Conservation (phyloP, 75 land plant species). For the Selaginella tamariscina region DNA sequence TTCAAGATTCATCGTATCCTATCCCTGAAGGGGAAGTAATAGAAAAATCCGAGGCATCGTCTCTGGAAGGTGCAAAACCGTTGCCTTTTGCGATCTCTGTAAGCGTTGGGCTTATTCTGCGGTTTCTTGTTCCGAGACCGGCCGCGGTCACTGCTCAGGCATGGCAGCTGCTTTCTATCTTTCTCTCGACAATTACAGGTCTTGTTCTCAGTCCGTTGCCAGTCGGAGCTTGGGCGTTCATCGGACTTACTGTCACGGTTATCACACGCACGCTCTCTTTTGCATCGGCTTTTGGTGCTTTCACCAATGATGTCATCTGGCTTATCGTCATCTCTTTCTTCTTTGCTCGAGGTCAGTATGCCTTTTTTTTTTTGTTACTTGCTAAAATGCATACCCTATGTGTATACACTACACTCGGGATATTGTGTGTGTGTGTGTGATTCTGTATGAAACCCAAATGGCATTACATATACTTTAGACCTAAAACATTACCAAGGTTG, state of each 20-base stretch:
- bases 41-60: too few species aligned
- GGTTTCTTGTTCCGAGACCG: constrained; percentile 71
- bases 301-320: constrained; percentile 97
- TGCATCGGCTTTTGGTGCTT: constrained; percentile 70
- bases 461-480: too few species aligned
- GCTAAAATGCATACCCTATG: too few species aligned
- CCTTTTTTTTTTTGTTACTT: too few species aligned
- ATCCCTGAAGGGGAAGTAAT: too few species aligned
- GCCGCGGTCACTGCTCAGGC: constrained; percentile 54
- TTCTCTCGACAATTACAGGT: constrained; percentile 81
- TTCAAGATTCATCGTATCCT: too few species aligned
- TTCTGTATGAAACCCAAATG: too few species aligned
- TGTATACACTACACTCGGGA: too few species aligned
- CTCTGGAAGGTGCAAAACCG: constrained; percentile 50
- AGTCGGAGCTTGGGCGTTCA: constrained; percentile 94
- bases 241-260: constrained; percentile 60
- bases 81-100: constrained; percentile 61
- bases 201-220: constrained; percentile 31
- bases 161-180: constrained; percentile 90
- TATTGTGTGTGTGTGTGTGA: too few species aligned
- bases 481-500: too few species aligned
- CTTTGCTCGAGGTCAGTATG: too few species aligned
- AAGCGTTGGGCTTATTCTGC: constrained; percentile 52
- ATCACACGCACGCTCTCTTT: constrained; percentile 64
- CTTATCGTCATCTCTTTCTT: constrained; percentile 96